Base-by-base conservation (phyloP, 768 basidiomycete species). In the Pisolithus tinctorius region DNA sequence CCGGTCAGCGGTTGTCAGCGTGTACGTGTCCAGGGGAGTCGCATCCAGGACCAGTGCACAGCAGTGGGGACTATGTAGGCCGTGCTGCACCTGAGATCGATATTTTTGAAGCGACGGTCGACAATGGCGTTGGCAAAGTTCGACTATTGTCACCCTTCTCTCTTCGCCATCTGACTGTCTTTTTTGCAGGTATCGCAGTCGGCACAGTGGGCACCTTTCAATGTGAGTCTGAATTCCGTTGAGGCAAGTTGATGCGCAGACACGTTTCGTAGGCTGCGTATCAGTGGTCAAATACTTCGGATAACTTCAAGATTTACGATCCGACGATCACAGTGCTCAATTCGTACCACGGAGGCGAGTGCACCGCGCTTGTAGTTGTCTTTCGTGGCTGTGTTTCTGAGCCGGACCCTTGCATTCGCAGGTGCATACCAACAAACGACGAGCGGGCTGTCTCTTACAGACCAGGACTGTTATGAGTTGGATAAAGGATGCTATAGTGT, bases 11-110 rank as follows among this genome's bases (percentile, higher is more conserved):
- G 6, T 65, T 83, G 3, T 78, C 76, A 10, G 70, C 74, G 0
- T 84, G 83, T 58, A 83, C 83, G 0, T 84, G 83, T 59, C 59
- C 70, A 0, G 71, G 73, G 17, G 83, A 84, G 55, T 68, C 73
- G 1, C 81, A 83, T 62, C 81, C 81, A 2, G 82, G 81, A 11
- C 82, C 81, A 5, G 59, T 73, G 11, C 69, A 67, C 29, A 25
- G 69, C 57, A 62, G 82, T 49, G 81, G 81, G 13, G 66, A 65
- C 3, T 81, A 74, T 53, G 71, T 74, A 1, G 82, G 81, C 0
- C 63, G 82, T 20, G 64, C 73, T 3, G 81, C 82, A 17, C 82
- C 82, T 6, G 81, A 83, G 58, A 80, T 82, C 37, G 81, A 83
- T 58, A 66, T 82, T 40, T 71, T 83, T 51, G 81, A 82, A 56